Percentiles rank a stretch among this genome's conserved stretches.
Evolutionary conservation across 78 protist species (phyloP).

Genomic region (Dictyostelium firmibasis): DNA sequence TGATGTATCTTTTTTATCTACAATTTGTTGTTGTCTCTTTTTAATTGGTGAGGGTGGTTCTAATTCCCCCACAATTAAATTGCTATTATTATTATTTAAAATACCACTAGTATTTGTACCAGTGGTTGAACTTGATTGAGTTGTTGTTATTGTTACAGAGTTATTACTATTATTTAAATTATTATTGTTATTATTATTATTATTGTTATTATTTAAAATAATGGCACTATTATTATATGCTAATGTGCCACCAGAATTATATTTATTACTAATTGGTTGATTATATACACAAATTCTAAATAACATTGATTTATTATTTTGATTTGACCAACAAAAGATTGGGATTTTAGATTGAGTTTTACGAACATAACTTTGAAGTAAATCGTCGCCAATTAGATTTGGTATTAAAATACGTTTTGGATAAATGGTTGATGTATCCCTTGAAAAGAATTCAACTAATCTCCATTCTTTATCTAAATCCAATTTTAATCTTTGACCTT

Average conservation of each 20-base stretch:
- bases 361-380: slow-evolving; percentile 16
- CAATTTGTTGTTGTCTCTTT: neutral
- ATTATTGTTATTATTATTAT: neutral
- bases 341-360: slow-evolving; percentile 42
- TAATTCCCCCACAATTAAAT: neutral
- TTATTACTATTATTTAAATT: neutral
- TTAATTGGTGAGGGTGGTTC: slow-evolving; percentile 11
- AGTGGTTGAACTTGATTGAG: neutral
- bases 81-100: neutral
- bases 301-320: neutral
- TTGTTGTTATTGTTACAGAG: neutral
- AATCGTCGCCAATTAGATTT: slow-evolving; percentile 13
- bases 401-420: slow-evolving; percentile 46
- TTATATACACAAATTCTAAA: neutral
- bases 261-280: neutral
- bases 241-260: neutral
- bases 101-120: neutral
- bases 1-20: neutral
- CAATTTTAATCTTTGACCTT: neutral
- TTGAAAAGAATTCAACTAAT: neutral
- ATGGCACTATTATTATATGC: neutral
- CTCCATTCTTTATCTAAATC: slow-evolving; percentile 41
- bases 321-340: slow-evolving; percentile 32
- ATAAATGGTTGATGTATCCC: neutral
- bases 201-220: neutral